A percentile compares a stretch with the other conserved stretches of the same genome.
These are phyloP conservation scores for Fistulinella prunicolor DNA, from an alignment of 768 basidiomycete species.

Conservation along the genomic window DNA sequence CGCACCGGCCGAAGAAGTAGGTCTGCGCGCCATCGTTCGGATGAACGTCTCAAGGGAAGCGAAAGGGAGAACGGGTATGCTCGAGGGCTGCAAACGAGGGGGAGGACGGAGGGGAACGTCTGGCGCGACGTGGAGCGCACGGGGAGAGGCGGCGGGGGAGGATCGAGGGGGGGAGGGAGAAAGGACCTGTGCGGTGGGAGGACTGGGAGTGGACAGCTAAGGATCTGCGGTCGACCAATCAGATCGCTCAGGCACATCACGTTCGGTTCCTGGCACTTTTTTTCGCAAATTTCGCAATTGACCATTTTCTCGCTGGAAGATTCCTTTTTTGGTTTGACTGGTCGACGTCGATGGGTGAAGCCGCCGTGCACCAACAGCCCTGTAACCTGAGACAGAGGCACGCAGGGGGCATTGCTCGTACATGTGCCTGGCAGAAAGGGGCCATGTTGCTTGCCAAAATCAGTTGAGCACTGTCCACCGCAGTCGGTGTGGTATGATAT, in stretches of 20 bases:
- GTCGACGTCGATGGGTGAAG: background rate
- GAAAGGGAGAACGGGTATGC: background rate
- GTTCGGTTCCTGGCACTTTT: conserved; percentile 27
- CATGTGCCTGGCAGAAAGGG: conserved; percentile 9
- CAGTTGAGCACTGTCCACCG: background rate
- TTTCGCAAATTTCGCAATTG: conserved; percentile 10
- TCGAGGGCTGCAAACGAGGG: background rate
- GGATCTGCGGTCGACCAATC: conserved; percentile 35
- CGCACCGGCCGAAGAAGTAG: conserved; percentile 28
- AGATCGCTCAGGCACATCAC: conserved; percentile 36
- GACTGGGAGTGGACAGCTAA: conserved; percentile 27
- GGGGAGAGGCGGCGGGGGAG: conserved; percentile 8
- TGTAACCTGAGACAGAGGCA: conserved; percentile 8
- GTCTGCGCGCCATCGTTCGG: conserved; percentile 28
- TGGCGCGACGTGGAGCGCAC: conserved; percentile 5
- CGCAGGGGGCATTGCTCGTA: conserved; percentile 4
- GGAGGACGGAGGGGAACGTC: conserved; percentile 3
- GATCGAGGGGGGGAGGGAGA: conserved; percentile 26
- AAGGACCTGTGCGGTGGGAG: conserved; percentile 31
- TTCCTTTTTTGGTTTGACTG: conserved; percentile 1
- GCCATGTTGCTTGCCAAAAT: background rate
- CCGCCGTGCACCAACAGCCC: background rate
- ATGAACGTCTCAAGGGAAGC: conserved; percentile 6
- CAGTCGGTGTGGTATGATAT: background rate
- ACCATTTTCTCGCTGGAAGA: background rate